Evolutionary conservation across 805 yeast genomes (phyloP), one percentile per base, ranked within the genome.

Genomic region (Hanseniaspora mollemarum): DNA sequence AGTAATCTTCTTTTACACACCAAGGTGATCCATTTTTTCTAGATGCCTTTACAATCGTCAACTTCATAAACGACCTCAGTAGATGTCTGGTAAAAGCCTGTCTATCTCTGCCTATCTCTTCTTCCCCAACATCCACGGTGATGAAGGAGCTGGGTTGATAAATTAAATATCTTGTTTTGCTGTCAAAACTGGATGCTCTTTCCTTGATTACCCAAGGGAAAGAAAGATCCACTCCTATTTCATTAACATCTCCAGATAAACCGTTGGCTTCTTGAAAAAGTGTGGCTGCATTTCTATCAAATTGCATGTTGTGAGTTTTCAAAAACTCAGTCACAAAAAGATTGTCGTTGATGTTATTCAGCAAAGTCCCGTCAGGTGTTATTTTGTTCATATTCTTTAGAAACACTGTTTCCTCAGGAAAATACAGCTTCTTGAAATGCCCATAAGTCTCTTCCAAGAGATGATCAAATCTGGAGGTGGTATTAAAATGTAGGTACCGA

Each of bases 21-120:
- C 97, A 92, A 2, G 97, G 97, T 2, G 96, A 90, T 2, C 97
- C 96, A 39, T 81, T 71, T 71, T 83, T 85, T 50, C 81, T 74
- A 1, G 88, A 84, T 51, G 95, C 77, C 7, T 83, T 72, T 62
- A 86, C 74, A 58, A 68, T 31, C 51, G 73, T 75, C 62, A 84
- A 73, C 65, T 88, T 84, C 62, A 88, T 73, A 62, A 92, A 81
- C n/a, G 95, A 81, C 63, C 88, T 83, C 33, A 92, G 83, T 49
- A 83, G 74, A 77, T 88, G 82, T 64, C 90, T 92, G 9, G 96
- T 88, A 68, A 87, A 88, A 49, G 82, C 74, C 54, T 82, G 81
- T 54, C 96, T 73, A 61, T 90, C 96, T 56, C 98, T 73, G 31
- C 82, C 70, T 21, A 92, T 77, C 58, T 83, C 82, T 1, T 75